phyloP scores from a whole-genome alignment of 352 stramenopile species.

The Phytophthora sp. region DNA sequence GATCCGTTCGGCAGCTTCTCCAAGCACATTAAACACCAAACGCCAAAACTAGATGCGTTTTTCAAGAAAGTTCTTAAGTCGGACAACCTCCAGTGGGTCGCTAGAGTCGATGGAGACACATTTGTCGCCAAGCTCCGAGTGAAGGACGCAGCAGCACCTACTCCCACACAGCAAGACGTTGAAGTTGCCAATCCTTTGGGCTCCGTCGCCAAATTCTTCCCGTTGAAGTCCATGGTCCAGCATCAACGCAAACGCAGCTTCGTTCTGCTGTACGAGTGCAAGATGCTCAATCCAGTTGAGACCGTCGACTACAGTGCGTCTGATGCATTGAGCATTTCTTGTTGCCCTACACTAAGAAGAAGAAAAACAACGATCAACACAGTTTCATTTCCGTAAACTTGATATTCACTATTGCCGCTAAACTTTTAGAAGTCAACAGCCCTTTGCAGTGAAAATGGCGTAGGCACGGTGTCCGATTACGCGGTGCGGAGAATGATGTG shows the following conservation, averaged over 20 bases:
- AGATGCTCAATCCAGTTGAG: constrained; percentile 20
- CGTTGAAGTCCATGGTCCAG: constrained; percentile 13
- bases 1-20: constrained; percentile 64
- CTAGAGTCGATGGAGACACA: constrained; percentile 21
- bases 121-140: constrained; percentile 22
- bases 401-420: background rate
- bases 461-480: constrained; percentile 44
- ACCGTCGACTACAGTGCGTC: background rate
- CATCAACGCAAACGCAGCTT: constrained; percentile 9
- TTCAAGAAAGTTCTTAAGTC: constrained; percentile 53
- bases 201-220: constrained; percentile 11
- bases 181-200: background rate
- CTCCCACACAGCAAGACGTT: background rate
- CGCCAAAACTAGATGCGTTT: constrained; percentile 57
- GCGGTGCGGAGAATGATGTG: constrained; percentile 97
- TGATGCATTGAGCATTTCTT: too few species aligned
- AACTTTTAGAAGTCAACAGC: background rate
- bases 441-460: too few species aligned
- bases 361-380: too few species aligned
- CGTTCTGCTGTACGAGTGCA: constrained; percentile 10
- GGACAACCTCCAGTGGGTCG: constrained; percentile 58
- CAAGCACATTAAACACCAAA: constrained; percentile 57
- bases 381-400: constrained; percentile 21
- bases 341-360: too few species aligned
- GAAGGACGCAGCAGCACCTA: background rate